A percentile compares a stretch with the other conserved stretches of the same genome.
Conservation (phyloP, 1,139 yeast genomes). For the Yamadazyma sp. region DNA sequence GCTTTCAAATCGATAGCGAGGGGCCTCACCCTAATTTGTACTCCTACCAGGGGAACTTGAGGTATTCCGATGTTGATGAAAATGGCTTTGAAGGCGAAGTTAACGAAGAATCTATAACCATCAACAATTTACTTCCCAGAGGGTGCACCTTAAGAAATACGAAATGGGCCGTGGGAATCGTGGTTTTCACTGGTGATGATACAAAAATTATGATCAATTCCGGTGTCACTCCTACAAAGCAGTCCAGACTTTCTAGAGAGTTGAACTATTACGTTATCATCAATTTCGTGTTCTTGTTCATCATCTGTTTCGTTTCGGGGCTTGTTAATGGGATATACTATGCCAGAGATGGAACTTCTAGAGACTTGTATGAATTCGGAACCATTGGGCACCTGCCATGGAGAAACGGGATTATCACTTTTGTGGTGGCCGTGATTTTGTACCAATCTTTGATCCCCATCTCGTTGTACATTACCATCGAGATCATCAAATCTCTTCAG, state of each 20-base stretch:
- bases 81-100: conserved; percentile 11
- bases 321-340: conserved; percentile 53
- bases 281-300: conserved; percentile 47
- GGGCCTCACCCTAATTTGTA: conserved; percentile 58
- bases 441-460: conserved; percentile 62
- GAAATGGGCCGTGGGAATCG: conserved; percentile 55
- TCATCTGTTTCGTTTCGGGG: conserved; percentile 54
- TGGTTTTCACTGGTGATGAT: conserved; percentile 53
- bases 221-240: conserved; percentile 58
- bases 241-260: conserved; percentile 51
- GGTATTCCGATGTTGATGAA: conserved; percentile 27
- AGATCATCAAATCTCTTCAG: conserved; percentile 59
- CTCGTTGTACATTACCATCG: conserved; percentile 59
- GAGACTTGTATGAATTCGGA: conserved; percentile 49
- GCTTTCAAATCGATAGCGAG: conserved; percentile 51
- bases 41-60: conserved; percentile 54
- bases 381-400: conserved; percentile 53
- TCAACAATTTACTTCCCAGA: conserved; percentile 49
- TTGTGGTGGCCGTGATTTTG: conserved; percentile 53
- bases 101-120: conserved; percentile 43
- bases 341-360: conserved; percentile 29
- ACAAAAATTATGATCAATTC: conserved; percentile 60
- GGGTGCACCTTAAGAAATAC: conserved; percentile 57
- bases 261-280: conserved; percentile 50
- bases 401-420: conserved; percentile 51